Evolutionary conservation across 768 basidiomycete species (phyloP).

Genomic region (Lepiota brunneoincarnata): DNA sequence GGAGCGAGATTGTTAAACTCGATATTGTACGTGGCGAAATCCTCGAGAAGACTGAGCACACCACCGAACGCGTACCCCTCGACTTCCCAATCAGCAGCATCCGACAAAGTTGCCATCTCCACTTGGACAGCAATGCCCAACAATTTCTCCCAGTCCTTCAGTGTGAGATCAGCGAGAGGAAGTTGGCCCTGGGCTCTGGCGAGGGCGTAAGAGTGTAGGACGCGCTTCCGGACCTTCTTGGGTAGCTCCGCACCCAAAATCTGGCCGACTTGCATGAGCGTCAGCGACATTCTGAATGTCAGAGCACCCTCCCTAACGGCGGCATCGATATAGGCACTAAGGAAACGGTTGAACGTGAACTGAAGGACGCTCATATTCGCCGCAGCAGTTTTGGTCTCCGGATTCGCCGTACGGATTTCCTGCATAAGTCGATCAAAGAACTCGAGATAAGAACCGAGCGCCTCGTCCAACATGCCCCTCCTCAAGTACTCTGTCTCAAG

Average conservation of each 20-base stretch:
- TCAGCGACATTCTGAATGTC: neutral
- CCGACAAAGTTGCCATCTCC: neutral
- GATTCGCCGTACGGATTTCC: no score
- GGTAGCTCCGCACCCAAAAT: neutral
- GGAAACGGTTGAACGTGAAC: neutral
- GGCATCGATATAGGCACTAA: neutral
- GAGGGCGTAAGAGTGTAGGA: neutral
- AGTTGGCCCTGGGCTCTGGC: neutral
- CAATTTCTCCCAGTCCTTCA: slow-evolving; percentile 1
- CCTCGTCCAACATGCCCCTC: no score
- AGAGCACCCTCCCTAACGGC: neutral
- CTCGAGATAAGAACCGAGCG: no score
- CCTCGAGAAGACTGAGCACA: neutral
- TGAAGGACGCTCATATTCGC: no score
- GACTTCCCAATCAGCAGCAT: neutral
- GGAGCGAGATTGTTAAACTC: no score
- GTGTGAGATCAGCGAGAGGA: neutral
- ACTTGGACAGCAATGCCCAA: neutral
- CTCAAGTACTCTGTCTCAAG: no score
- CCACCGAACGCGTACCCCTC: slow-evolving; percentile 5
- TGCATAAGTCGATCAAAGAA: no score
- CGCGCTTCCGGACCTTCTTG: neutral
- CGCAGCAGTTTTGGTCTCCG: no score
- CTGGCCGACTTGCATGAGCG: neutral
- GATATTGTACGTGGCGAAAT: neutral